Evolutionary conservation across 805 yeast species (phyloP).

Genomic region (Zygosaccharomyces kombuchaensis): DNA sequence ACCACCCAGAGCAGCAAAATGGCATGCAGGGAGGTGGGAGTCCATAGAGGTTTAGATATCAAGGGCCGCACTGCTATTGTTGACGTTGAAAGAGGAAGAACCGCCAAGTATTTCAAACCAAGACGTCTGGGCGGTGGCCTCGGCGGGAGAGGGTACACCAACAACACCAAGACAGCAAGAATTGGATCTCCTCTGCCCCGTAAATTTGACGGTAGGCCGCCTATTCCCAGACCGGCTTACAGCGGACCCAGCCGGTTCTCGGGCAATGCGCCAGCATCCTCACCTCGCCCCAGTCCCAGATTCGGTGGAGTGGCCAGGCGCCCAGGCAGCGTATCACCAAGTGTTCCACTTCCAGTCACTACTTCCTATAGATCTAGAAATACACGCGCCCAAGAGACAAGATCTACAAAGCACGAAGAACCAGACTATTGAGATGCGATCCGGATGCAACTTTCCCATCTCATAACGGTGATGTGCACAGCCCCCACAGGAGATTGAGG

Average conservation of each 20-base stretch:
- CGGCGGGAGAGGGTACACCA: conserved; percentile 72
- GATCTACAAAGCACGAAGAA: conserved; percentile 11
- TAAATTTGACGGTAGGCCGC: conserved; percentile 3
- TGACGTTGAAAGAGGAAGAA: conserved; percentile 67
- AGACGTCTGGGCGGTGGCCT: conserved; percentile 83
- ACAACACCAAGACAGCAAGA: conserved; percentile 1
- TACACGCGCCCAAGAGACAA: conserved; percentile 16
- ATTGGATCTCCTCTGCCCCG: background rate
- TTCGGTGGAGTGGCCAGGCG: background rate
- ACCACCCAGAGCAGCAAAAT: conserved; percentile 53
- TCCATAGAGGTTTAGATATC: conserved; percentile 45
- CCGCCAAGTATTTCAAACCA: conserved; percentile 65
- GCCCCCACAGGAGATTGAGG: background rate
- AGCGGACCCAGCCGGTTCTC: conserved; percentile 17
- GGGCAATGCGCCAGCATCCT: conserved; percentile 2
- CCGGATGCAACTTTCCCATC: background rate
- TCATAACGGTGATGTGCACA: no score
- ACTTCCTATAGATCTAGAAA: conserved; percentile 24
- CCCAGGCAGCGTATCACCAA: background rate
- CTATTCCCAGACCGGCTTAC: conserved; percentile 10
- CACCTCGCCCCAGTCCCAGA: background rate
- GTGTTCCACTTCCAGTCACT: conserved; percentile 1
- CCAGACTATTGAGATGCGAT: conserved; percentile 15
- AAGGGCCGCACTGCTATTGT: conserved; percentile 56
- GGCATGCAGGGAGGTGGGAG: conserved; percentile 54